Evolutionary conservation across 495 filamentous ascomycete species (phyloP).

Genomic region (Aspergillus bertholletiae): DNA sequence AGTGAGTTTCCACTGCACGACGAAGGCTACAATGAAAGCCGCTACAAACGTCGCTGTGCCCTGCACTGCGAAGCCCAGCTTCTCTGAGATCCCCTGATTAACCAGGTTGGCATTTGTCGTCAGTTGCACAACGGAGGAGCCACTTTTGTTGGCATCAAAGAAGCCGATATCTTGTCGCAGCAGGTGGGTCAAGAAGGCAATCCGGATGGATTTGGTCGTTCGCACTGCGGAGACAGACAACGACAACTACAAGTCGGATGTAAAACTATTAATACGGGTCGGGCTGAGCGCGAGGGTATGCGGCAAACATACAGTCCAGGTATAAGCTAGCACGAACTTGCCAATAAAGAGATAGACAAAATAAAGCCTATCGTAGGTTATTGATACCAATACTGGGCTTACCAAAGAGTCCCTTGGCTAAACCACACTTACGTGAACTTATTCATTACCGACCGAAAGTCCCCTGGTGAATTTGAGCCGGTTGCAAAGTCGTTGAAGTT

Average conservation of each 20-base stretch:
- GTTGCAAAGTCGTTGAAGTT: slow-evolving; percentile 1
- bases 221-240: neutral
- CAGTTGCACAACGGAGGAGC: slow-evolving; percentile 28
- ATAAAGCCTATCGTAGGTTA: neutral
- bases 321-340: neutral
- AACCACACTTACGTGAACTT: neutral
- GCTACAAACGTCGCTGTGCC: slow-evolving; percentile 40
- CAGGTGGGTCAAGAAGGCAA: neutral
- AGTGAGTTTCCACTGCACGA: slow-evolving; percentile 41
- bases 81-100: slow-evolving; percentile 36
- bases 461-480: neutral
- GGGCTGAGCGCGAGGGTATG: neutral
- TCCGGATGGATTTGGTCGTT: neutral
- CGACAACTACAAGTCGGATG: neutral
- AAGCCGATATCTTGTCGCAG: neutral
- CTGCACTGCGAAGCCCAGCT: slow-evolving; percentile 39
- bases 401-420: too few species aligned
- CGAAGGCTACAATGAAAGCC: slow-evolving; percentile 42
- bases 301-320: neutral
- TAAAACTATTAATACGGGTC: neutral
- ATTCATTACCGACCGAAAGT: slow-evolving; percentile 1
- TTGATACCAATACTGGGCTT: neutral
- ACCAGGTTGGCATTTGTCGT: slow-evolving; percentile 33
- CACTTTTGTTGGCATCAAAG: neutral
- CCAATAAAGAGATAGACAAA: slow-evolving; percentile 2